Conservation (phyloP, 192 early-diverging fungal genomes). For the Backusella luteola region DNA sequence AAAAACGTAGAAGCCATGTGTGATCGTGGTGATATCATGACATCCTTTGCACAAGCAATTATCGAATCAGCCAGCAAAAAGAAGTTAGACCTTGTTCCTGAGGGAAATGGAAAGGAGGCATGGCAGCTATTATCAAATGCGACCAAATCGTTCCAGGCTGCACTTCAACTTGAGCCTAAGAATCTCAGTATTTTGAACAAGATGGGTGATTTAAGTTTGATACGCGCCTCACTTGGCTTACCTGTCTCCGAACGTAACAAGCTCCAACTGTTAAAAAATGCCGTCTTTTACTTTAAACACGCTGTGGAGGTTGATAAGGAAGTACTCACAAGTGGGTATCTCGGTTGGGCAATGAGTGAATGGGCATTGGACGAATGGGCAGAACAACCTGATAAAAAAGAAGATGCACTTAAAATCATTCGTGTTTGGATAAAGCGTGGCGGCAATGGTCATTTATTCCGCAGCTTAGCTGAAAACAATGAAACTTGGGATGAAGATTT, state of each 20-base stretch:
- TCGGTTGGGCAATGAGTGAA: constrained; percentile 45
- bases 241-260: constrained; percentile 42
- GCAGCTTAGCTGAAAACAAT: constrained; percentile 19
- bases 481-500: constrained; percentile 26
- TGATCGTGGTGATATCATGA: constrained; percentile 53
- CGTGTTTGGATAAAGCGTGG: constrained; percentile 59
- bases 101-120: constrained; percentile 27
- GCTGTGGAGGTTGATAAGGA: constrained; percentile 43
- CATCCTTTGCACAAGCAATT: constrained; percentile 43
- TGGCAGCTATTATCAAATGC: constrained; percentile 48
- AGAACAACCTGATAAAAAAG: constrained; percentile 44
- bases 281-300: constrained; percentile 49
- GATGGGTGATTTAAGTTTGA: constrained; percentile 47
- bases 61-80: constrained; percentile 12
- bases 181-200: constrained; percentile 53
- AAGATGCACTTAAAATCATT: constrained; percentile 65
- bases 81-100: background rate
- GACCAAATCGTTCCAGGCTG: constrained; percentile 42
- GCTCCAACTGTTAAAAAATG: constrained; percentile 47
- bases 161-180: constrained; percentile 45
- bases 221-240: constrained; percentile 38
- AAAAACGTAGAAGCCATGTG: constrained; percentile 54
- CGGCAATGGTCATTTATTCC: constrained; percentile 23
- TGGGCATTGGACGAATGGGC: constrained; percentile 51
- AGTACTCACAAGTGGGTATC: constrained; percentile 38